Percentiles rank a stretch among this genome's conserved stretches.
Evolutionary conservation across 2,329 filamentous ascomycete genomes (phyloP).

Genomic region (Pezicula carpinea): DNA sequence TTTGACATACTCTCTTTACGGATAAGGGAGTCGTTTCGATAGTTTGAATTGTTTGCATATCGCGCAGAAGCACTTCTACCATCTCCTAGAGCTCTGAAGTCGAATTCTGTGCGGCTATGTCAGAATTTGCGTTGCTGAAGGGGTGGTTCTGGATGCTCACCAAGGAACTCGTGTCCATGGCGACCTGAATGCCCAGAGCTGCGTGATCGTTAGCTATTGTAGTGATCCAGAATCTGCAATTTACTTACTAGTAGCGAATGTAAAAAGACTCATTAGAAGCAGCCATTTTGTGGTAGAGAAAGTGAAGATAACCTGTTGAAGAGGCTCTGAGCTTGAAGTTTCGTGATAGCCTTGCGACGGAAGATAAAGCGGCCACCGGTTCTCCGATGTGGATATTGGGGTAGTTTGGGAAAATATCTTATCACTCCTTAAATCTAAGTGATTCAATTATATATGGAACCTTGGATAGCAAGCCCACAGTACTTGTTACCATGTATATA

Average conservation of each 20-base stretch:
- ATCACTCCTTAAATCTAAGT: no score
- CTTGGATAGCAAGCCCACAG: no score
- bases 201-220: constrained; percentile 20
- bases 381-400: no score
- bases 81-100: constrained; percentile 88
- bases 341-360: no score
- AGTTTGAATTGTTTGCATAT: constrained; percentile 99
- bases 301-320: neutral
- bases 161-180: neutral
- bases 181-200: constrained; percentile 74
- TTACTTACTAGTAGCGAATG: constrained; percentile 87
- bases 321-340: neutral
- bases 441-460: no score
- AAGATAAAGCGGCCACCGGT: no score
- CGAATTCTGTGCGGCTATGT: constrained; percentile 67
- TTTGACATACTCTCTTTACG: constrained; percentile 88
- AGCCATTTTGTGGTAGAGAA: constrained; percentile 20
- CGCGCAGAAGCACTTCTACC: constrained; percentile 88
- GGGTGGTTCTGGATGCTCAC: neutral
- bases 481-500: no score
- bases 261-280: constrained; percentile 74
- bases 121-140: constrained; percentile 5
- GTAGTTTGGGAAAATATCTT: no score
- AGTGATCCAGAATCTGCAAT: neutral
- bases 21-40: constrained; percentile 96